Conservation (phyloP, 2,329 filamentous ascomycete genomes). For the Calonectria pteridis region DNA sequence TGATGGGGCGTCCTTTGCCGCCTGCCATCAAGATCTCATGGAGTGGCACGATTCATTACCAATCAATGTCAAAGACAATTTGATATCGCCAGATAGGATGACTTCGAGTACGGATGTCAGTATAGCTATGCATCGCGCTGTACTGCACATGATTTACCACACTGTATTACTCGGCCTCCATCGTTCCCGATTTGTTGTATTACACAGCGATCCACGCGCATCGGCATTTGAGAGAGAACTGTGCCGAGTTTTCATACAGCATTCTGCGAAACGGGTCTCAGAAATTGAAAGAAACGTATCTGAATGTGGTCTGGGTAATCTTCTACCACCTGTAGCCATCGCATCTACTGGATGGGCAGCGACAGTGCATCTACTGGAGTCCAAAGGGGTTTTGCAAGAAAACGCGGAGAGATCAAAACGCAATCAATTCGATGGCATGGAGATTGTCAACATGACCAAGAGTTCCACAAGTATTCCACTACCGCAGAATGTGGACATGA, state of each 20-base stretch:
- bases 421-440: not conserved
- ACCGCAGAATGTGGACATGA: not conserved
- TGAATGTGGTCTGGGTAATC: not conserved
- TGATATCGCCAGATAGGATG: not conserved
- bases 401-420: not conserved
- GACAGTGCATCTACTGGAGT: not conserved
- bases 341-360: not conserved
- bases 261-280: conserved; percentile 86
- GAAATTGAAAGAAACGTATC: not conserved
- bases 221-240: conserved; percentile 79
- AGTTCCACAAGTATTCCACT: not conserved
- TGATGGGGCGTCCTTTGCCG: conserved; percentile 14
- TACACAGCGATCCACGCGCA: conserved; percentile 67
- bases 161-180: conserved; percentile 61
- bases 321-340: not conserved
- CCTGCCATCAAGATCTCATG: conserved; percentile 78
- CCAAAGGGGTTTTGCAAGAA: not conserved
- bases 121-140: conserved; percentile 76
- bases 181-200: conserved; percentile 63
- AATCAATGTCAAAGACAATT: conserved; percentile 54
- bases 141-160: conserved; percentile 94
- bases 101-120: conserved; percentile 35
- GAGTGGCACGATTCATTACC: conserved; percentile 80
- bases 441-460: not conserved
- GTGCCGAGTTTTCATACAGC: conserved; percentile 83